These are phyloP conservation scores for Botrytis squamosa DNA, from an alignment of 2,329 filamentous ascomycete genomes.

Conservation along the genomic window DNA sequence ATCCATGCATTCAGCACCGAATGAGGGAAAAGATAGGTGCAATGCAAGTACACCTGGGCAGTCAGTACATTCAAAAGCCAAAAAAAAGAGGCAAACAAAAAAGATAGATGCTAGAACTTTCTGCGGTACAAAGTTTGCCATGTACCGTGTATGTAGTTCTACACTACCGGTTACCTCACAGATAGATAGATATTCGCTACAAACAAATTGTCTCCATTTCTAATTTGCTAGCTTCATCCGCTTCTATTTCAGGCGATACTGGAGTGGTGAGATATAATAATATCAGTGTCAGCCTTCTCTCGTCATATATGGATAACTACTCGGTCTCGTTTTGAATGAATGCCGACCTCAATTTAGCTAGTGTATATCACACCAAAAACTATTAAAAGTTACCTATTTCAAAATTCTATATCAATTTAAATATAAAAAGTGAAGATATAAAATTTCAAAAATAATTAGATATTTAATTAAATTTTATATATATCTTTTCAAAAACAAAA, in stretches of 20 bases:
- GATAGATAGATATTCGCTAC: background rate
- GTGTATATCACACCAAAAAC: no score
- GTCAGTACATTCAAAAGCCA: background rate
- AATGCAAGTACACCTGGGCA: background rate
- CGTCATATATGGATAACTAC: slow-evolving; percentile 4
- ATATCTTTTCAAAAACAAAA: no score
- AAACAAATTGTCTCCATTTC: background rate
- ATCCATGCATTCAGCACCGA: background rate
- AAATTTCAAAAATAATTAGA: no score
- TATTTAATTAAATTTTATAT: no score
- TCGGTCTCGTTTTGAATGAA: no score
- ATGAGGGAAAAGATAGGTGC: background rate
- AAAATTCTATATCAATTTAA: no score
- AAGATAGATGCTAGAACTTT: background rate
- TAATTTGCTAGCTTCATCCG: background rate
- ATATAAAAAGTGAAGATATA: no score
- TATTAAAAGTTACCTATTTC: no score
- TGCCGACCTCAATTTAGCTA: no score
- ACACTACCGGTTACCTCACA: background rate
- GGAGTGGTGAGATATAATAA: background rate
- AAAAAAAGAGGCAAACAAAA: background rate
- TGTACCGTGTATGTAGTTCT: background rate
- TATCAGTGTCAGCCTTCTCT: background rate
- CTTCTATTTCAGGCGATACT: background rate
- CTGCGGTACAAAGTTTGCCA: background rate